phyloP scores from a whole-genome alignment of 1,139 yeast species.

The Sugiyamaella japonica region DNA sequence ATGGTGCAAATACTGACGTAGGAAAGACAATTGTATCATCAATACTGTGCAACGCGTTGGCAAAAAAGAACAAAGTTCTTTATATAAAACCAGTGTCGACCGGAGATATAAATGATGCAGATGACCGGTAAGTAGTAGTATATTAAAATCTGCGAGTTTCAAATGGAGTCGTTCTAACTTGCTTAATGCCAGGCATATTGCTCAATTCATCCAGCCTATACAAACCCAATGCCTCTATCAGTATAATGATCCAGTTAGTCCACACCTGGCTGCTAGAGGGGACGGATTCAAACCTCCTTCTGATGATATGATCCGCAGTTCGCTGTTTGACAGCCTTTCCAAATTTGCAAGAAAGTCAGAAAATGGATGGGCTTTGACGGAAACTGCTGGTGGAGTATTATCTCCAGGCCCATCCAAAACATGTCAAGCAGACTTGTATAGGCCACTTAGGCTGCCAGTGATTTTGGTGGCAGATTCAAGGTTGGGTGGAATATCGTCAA shows the following conservation, averaged over 20 bases:
- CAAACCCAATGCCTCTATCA: constrained; percentile 27
- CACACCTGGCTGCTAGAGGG: constrained; percentile 32
- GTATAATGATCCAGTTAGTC: constrained; percentile 32
- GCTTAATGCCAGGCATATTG: constrained; percentile 17
- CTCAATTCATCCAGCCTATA: constrained; percentile 12
- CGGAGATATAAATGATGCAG: constrained; percentile 32
- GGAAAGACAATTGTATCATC: constrained; percentile 36
- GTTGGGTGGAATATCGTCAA: constrained; percentile 35
- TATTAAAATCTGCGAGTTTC: background rate
- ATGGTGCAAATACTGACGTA: constrained; percentile 46
- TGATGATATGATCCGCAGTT: constrained; percentile 15
- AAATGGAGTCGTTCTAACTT: background rate
- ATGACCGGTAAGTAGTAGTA: constrained; percentile 18
- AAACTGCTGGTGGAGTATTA: constrained; percentile 37
- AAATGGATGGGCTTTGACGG: constrained; percentile 28
- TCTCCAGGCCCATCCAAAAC: constrained; percentile 34
- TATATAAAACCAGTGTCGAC: constrained; percentile 37
- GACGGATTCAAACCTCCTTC: constrained; percentile 16
- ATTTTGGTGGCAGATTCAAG: constrained; percentile 33
- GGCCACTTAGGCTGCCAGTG: constrained; percentile 34
- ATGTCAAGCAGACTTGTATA: constrained; percentile 33
- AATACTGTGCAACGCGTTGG: constrained; percentile 25
- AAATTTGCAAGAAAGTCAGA: background rate
- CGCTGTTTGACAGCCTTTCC: constrained; percentile 17
- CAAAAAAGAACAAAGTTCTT: constrained; percentile 15